Evolutionary conservation across 2,329 filamentous ascomycete species (phyloP).

Genomic region (Scytalidium sp.): DNA sequence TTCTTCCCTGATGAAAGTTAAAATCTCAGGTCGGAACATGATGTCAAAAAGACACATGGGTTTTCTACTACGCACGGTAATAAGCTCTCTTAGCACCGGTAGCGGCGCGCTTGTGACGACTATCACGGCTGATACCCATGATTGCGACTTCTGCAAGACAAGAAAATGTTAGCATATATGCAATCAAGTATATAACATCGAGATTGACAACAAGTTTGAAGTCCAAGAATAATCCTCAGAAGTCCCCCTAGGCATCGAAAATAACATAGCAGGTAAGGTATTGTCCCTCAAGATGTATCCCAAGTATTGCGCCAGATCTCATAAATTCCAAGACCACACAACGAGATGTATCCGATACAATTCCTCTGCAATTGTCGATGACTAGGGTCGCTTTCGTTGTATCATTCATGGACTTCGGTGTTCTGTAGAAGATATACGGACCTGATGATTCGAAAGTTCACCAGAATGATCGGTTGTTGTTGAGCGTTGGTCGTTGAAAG

Average conservation of each 20-base stretch:
- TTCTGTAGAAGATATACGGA: slow-evolving; percentile 32
- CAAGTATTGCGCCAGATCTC: not conserved
- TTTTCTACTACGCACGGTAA: slow-evolving; percentile 77
- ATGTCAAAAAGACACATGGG: slow-evolving; percentile 60
- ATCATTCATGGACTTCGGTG: not conserved
- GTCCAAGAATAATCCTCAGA: not conserved
- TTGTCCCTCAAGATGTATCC: not conserved
- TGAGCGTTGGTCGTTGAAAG: not conserved
- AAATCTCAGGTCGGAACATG: slow-evolving; percentile 68
- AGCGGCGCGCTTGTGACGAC: slow-evolving; percentile 99
- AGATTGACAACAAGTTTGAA: not conserved
- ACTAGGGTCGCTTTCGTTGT: not conserved
- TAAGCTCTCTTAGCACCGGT: slow-evolving; percentile 96
- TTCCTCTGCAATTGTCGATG: not conserved
- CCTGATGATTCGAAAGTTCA: slow-evolving; percentile 47
- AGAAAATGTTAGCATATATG: slow-evolving; percentile 23
- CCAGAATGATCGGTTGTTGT: slow-evolving; percentile 41
- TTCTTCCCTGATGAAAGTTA: slow-evolving; percentile 73
- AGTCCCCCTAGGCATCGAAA: not conserved
- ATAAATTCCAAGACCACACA: not conserved
- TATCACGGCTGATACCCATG: slow-evolving; percentile 99
- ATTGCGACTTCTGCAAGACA: slow-evolving; percentile 65
- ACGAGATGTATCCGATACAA: not conserved
- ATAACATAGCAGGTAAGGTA: not conserved
- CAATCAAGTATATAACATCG: not conserved